These are phyloP conservation scores for Albizia julibrissin DNA, from an alignment of 306 rosid genomes.

Conservation along the genomic window DNA sequence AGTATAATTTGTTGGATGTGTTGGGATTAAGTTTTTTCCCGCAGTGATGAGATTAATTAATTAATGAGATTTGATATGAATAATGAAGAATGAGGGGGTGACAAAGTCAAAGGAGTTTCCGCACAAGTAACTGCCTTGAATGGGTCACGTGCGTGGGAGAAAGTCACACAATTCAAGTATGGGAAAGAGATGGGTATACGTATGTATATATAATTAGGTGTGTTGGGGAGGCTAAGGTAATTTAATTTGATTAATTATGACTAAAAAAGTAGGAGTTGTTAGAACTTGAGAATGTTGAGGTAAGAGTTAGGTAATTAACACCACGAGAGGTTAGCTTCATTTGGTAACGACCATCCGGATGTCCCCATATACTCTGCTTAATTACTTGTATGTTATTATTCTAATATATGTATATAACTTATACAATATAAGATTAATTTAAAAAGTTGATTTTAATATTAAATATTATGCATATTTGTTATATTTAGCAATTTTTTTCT, in stretches of 20 bases:
- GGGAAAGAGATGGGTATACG: neutral
- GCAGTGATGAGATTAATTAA: too few species aligned
- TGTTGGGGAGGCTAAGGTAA: neutral
- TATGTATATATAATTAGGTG: neutral
- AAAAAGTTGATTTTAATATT: too few species aligned
- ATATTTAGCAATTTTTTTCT: too few species aligned
- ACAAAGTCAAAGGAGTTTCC: neutral
- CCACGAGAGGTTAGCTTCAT: neutral
- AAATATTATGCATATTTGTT: too few species aligned
- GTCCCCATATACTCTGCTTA: neutral
- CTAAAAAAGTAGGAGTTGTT: neutral
- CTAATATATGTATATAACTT: neutral
- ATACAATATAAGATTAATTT: too few species aligned
- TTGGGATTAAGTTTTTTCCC: too few species aligned
- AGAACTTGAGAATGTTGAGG: neutral
- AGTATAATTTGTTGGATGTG: too few species aligned
- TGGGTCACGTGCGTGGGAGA: neutral
- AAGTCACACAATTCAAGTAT: neutral
- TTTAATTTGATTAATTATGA: too few species aligned
- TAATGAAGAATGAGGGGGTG: neutral
- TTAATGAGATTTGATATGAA: too few species aligned
- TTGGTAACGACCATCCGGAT: neutral
- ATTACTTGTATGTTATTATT: neutral
- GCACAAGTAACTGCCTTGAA: neutral
- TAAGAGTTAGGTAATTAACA: neutral